A percentile compares a stretch with the other conserved stretches of the same genome.
phyloP scores from a whole-genome alignment of 345 rosid species.

The Alliaria petiolata region DNA sequence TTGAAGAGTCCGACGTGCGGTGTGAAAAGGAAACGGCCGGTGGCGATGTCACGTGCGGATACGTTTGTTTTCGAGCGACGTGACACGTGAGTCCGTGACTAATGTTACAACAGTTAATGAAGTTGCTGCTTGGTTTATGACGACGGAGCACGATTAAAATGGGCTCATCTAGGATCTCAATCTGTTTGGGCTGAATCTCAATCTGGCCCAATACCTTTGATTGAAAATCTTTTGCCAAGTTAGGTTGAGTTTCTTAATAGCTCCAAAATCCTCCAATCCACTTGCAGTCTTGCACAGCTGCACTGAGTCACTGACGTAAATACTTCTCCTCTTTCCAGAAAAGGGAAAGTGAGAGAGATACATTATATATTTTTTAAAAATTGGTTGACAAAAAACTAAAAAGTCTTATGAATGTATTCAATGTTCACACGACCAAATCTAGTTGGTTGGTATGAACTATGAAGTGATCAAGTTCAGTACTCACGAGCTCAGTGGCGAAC shows the following conservation, averaged over 20 bases:
- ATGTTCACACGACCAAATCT: slow-evolving; percentile 8
- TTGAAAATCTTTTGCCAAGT: not conserved
- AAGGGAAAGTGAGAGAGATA: not conserved
- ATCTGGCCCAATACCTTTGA: not conserved
- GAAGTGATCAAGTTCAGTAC: slow-evolving; percentile 1
- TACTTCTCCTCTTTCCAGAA: not conserved
- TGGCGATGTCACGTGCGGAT: slow-evolving; percentile 28
- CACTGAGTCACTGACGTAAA: not conserved
- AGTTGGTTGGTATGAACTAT: not conserved
- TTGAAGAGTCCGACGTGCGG: slow-evolving; percentile 14
- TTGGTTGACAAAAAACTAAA: not conserved
- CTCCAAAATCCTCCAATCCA: not conserved
- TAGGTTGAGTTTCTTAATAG: not conserved
- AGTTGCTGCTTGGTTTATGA: not conserved
- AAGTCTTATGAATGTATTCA: not conserved
- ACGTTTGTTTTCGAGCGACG: slow-evolving; percentile 22
- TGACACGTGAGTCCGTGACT: slow-evolving; percentile 28
- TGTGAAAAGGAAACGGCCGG: slow-evolving; percentile 15
- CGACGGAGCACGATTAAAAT: not conserved
- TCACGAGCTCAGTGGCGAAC: slow-evolving; percentile 14
- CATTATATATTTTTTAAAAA: not conserved
- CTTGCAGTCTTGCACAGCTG: not conserved
- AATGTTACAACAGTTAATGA: not conserved
- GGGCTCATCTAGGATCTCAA: not conserved
- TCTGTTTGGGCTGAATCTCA: not conserved